These are phyloP conservation scores for Russula compacta DNA, from an alignment of 768 basidiomycete species.

Conservation along the genomic window DNA sequence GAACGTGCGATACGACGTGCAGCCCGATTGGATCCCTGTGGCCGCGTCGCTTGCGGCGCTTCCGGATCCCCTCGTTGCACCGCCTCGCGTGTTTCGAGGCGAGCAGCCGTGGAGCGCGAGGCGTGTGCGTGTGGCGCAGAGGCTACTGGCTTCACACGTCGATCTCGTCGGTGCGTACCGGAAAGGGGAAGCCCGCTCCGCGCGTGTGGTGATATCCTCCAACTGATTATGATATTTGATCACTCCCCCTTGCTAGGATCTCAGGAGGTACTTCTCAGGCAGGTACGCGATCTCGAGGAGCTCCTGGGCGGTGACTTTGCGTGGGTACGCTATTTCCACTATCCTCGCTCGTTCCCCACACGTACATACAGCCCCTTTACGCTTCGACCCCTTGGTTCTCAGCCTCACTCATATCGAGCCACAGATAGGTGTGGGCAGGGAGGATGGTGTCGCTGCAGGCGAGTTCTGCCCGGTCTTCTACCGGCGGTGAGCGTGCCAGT, in stretches of 20 bases:
- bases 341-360: not conserved
- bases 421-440: slow-evolving; percentile 53
- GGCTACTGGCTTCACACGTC: slow-evolving; percentile 34
- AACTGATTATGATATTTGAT: not conserved
- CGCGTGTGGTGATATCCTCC: not conserved
- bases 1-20: slow-evolving; percentile 47
- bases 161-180: slow-evolving; percentile 31
- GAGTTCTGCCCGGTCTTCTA: slow-evolving; percentile 60
- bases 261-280: slow-evolving; percentile 46
- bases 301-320: slow-evolving; percentile 47
- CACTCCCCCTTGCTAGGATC: slow-evolving; percentile 32
- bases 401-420: not conserved
- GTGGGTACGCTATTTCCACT: slow-evolving; percentile 33
- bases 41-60: slow-evolving; percentile 36
- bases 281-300: slow-evolving; percentile 45
- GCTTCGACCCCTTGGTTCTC: not conserved
- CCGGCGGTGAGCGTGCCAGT: slow-evolving; percentile 30
- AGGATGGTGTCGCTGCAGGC: slow-evolving; percentile 45
- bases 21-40: slow-evolving; percentile 43
- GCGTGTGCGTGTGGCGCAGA: slow-evolving; percentile 39
- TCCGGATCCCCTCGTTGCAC: slow-evolving; percentile 34
- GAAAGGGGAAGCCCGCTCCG: not conserved
- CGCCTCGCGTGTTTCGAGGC: slow-evolving; percentile 26
- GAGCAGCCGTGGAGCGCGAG: slow-evolving; percentile 50
- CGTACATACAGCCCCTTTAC: not conserved